These are phyloP conservation scores for Akanthomyces dipterigenus DNA, from an alignment of 2,329 filamentous ascomycete genomes.

Conservation along the genomic window DNA sequence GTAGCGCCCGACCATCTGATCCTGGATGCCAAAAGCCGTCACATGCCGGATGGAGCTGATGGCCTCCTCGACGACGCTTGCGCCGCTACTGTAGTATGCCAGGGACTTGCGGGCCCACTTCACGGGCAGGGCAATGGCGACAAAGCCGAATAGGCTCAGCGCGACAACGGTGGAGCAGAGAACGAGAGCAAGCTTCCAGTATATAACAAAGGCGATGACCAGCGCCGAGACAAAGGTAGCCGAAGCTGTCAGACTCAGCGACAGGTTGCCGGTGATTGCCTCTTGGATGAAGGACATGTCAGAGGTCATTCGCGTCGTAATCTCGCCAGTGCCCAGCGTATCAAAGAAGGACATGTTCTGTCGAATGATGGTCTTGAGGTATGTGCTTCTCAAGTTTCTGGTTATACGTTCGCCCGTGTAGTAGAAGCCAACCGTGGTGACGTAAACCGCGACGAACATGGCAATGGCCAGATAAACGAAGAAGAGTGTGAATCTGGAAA, in stretches of 20 bases:
- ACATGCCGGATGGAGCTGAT: slow-evolving; percentile 79
- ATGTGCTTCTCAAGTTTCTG: background rate
- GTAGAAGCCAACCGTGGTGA: slow-evolving; percentile 6
- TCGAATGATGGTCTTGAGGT: slow-evolving; percentile 5
- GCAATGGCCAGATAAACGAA: slow-evolving; percentile 12
- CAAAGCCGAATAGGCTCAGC: slow-evolving; percentile 62
- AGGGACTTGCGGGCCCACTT: slow-evolving; percentile 67
- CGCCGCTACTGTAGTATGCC: slow-evolving; percentile 67
- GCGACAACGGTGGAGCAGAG: slow-evolving; percentile 67
- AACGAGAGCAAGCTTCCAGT: slow-evolving; percentile 79
- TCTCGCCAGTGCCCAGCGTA: background rate
- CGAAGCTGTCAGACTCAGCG: slow-evolving; percentile 58
- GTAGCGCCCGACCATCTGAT: slow-evolving; percentile 71
- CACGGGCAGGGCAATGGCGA: slow-evolving; percentile 59
- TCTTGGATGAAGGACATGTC: slow-evolving; percentile 82
- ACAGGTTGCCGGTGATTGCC: slow-evolving; percentile 75
- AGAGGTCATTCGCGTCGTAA: slow-evolving; percentile 53
- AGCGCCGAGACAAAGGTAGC: slow-evolving; percentile 75
- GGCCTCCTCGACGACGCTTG: slow-evolving; percentile 77
- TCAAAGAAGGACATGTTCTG: slow-evolving; percentile 13
- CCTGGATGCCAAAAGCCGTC: slow-evolving; percentile 79
- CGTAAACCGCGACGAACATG: background rate
- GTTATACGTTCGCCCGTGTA: slow-evolving; percentile 6
- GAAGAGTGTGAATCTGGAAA: background rate
- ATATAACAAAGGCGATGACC: slow-evolving; percentile 73